Evolutionary conservation across 164 flowering plant genomes (phyloP), one percentile per base, ranked within the genome.

Genomic region (Piper betle): DNA sequence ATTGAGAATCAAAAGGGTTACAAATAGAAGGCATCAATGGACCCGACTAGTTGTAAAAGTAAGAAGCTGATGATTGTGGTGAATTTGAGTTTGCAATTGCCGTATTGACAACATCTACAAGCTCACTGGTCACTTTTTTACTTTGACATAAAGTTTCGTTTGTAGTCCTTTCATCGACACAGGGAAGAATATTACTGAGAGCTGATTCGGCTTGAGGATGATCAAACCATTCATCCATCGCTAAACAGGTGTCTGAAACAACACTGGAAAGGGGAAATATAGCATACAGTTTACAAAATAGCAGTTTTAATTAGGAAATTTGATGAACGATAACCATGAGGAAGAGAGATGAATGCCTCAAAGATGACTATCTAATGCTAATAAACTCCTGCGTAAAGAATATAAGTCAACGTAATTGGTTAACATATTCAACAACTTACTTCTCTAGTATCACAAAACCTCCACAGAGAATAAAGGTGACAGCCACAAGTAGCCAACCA

Each of bases 211-310:
- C 88, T 46, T 82, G 84, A 42, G 96, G 88, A 75, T 93, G 76
- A 19, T 82, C 86, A 0, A 83, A 90, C 96, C 98, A 93, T 65
- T 93, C 91, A 64, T 69, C 79, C 98, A 93, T 93, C 37, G 98
- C 96, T 75, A 82, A 55, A 68, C 98, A 93, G 6, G 98, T 86
- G 64, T 93, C 98, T 12, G 88, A 65, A 64, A 87, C 74, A 50
- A 88, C 77, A 80, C 98, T 92, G 84, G 65, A 20, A 59, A 37
- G 64, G n/a, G 18, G 17, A 48, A 1, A 58, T 15, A 9, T 3
- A 2, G 15, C 39, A 55, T 33, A 2, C 10, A 25, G 33, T 25
- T 25, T 25, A 25, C 33, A 25, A 25, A 0, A 33, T 11, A 4
- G 5, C 39, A 55, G 9, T 4, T 20, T 2, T 2, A 18, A 7